These are phyloP conservation scores for Diaporthe capsici DNA, from an alignment of 2,329 filamentous ascomycete species.

Conservation along the genomic window DNA sequence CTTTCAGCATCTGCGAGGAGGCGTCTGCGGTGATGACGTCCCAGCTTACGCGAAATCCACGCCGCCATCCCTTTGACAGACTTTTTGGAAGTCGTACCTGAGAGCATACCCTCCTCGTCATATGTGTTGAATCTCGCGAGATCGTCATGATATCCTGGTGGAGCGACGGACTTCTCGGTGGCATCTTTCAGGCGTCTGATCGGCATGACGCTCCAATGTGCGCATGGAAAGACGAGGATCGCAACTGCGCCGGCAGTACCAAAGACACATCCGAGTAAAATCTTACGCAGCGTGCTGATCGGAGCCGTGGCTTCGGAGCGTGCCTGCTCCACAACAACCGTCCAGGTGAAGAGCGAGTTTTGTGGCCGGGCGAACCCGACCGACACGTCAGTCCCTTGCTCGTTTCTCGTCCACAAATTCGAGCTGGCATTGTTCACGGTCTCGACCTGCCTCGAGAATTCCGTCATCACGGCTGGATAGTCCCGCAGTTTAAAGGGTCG, in stretches of 20 bases:
- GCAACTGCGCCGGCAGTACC: conserved; percentile 82
- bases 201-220: conserved; percentile 85
- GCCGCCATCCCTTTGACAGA: conserved; percentile 60
- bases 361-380: conserved; percentile 84
- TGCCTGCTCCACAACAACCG: conserved; percentile 83
- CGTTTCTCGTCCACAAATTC: conserved; percentile 78
- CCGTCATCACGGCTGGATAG: conserved; percentile 75
- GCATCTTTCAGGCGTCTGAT: conserved; percentile 83
- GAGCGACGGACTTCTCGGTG: conserved; percentile 79
- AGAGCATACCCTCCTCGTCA: conserved; percentile 62
- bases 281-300: conserved; percentile 81
- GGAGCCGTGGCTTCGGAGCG: conserved; percentile 82
- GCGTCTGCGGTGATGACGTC: conserved; percentile 46
- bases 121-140: conserved; percentile 58
- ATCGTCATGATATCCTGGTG: conserved; percentile 70
- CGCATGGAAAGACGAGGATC: conserved; percentile 81
- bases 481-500: conserved; percentile 69
- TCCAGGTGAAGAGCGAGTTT: conserved; percentile 82
- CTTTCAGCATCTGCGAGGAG: conserved; percentile 52
- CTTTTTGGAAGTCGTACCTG: conserved; percentile 57
- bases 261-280: conserved; percentile 88
- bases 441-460: conserved; percentile 66
- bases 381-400: conserved; percentile 77
- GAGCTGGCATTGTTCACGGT: conserved; percentile 78
- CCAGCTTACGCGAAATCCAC: conserved; percentile 55